These are phyloP conservation scores for Arthrobotrys iridis DNA, from an alignment of 2,329 filamentous ascomycete species.

Conservation along the genomic window DNA sequence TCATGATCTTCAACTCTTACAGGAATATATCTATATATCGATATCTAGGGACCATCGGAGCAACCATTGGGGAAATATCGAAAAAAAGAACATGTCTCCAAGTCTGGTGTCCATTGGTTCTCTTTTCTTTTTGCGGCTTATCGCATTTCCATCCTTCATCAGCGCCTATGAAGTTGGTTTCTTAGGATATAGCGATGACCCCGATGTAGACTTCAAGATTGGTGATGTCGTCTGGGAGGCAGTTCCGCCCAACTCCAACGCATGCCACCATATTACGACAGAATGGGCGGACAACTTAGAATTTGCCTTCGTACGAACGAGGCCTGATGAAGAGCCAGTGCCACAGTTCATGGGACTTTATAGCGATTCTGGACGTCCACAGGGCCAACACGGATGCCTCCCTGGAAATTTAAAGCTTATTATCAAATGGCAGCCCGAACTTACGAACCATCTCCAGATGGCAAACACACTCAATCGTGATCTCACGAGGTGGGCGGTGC, in stretches of 20 bases:
- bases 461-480: neutral
- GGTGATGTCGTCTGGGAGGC: neutral
- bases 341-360: conserved; percentile 12
- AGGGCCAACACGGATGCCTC: neutral
- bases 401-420: neutral
- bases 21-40: no score
- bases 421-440: neutral
- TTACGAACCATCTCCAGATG: neutral
- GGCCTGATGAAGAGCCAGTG: neutral
- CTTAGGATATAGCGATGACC: neutral
- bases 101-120: neutral
- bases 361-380: neutral
- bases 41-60: no score
- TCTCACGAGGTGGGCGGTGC: neutral
- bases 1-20: no score
- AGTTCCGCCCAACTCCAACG: neutral
- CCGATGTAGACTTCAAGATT: neutral
- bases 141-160: neutral
- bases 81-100: no score
- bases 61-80: no score
- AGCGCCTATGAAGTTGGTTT: conserved; percentile 8
- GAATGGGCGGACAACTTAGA: neutral
- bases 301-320: neutral
- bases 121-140: neutral
- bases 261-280: neutral